Percentiles rank a stretch among this genome's conserved stretches.
phyloP scores from a whole-genome alignment of 306 rosid genomes.

The Prunus mira region DNA sequence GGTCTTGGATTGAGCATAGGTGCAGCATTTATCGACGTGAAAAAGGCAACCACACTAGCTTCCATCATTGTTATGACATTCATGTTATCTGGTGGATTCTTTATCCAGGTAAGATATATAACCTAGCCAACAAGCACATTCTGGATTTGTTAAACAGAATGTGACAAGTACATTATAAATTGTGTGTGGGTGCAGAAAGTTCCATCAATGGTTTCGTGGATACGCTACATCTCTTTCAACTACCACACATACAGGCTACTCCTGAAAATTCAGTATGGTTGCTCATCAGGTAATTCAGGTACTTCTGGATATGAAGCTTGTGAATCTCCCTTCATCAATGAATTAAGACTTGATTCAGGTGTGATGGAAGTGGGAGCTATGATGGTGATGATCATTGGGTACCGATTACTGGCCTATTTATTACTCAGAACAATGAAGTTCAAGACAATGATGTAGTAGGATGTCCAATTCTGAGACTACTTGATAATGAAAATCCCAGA shows the following conservation, averaged over 20 bases:
- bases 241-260: slow-evolving; percentile 90
- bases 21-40: slow-evolving; percentile 73
- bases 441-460: slow-evolving; percentile 5
- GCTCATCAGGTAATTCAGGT: background rate
- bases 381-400: slow-evolving; percentile 13
- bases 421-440: slow-evolving; percentile 9
- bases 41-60: slow-evolving; percentile 87
- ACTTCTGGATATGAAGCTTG: background rate
- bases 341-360: slow-evolving; percentile 13
- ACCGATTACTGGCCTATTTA: slow-evolving; percentile 1
- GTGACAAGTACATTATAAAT: background rate
- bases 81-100: slow-evolving; percentile 97
- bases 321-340: slow-evolving; percentile 5
- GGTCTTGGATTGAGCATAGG: slow-evolving; percentile 95
- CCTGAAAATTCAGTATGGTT: slow-evolving; percentile 74
- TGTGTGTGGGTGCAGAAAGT: slow-evolving; percentile 53
- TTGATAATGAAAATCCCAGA: background rate
- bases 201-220: slow-evolving; percentile 76
- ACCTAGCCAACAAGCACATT: background rate
- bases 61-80: slow-evolving; percentile 97
- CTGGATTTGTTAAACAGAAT: background rate
- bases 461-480: background rate
- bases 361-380: slow-evolving; percentile 17
- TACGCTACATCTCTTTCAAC: slow-evolving; percentile 86
- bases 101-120: slow-evolving; percentile 57